Evolutionary conservation across 192 early-diverging fungal species (phyloP).

Genomic region (Coemansia sp.): DNA sequence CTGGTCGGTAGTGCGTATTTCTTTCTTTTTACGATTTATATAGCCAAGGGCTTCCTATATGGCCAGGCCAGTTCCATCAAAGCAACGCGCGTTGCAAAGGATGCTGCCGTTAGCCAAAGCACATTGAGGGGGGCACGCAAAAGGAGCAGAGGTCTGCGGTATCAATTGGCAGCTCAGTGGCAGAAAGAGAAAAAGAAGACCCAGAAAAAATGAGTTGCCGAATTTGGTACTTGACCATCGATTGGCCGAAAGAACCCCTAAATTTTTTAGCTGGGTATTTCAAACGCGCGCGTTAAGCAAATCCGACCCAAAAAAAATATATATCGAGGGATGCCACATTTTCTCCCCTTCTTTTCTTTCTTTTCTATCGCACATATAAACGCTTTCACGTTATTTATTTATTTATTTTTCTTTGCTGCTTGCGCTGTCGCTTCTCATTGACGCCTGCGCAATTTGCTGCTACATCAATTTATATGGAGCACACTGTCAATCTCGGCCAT

Average conservation of each 20-base stretch:
- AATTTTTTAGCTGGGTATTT: no score
- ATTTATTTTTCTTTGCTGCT: slow-evolving; percentile 8
- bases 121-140: no score
- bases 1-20: neutral
- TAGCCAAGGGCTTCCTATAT: neutral
- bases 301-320: no score
- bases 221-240: slow-evolving; percentile 1
- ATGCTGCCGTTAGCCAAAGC: no score
- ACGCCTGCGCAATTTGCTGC: slow-evolving; percentile 2
- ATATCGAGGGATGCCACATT: no score
- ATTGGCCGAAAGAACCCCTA: slow-evolving; percentile 2
- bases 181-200: neutral
- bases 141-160: no score
- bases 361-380: neutral
- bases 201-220: neutral
- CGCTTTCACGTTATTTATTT: slow-evolving; percentile 7
- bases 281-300: no score
- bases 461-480: slow-evolving; percentile 26
- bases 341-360: no score
- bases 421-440: slow-evolving; percentile 9
- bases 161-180: neutral
- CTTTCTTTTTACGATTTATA: slow-evolving; percentile 3
- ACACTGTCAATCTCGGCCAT: slow-evolving; percentile 38
- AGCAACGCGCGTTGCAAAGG: no score
- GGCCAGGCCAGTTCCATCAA: no score